Conservation (phyloP, 345 rosid genomes). For the Bruguiera gymnorhiza region DNA sequence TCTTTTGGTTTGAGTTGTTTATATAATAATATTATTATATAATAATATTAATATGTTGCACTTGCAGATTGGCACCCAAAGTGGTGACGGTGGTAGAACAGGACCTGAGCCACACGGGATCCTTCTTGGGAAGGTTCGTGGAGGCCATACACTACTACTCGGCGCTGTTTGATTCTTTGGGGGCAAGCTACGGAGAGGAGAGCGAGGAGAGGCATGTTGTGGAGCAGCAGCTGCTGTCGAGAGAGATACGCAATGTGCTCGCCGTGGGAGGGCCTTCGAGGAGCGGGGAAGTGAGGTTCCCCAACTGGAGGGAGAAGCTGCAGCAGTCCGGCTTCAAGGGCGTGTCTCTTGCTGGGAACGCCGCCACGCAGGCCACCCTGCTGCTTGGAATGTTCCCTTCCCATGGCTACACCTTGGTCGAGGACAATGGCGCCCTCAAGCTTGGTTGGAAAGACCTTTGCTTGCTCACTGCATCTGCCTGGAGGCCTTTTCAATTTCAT, state of each 20-base stretch:
- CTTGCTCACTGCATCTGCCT: constrained; percentile 95
- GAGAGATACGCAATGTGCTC: constrained; percentile 80
- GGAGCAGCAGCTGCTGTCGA: constrained; percentile 89
- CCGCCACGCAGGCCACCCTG: constrained; percentile 87
- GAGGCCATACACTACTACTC: constrained; percentile 99
- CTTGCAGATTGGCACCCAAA: constrained; percentile 78
- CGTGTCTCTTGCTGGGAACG: constrained; percentile 80
- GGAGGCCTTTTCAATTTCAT: constrained; percentile 58
- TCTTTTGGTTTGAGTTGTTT: neutral
- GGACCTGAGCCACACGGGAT: constrained; percentile 87
- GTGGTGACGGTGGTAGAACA: constrained; percentile 98
- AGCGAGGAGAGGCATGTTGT: constrained; percentile 97
- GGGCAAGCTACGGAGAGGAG: constrained; percentile 95
- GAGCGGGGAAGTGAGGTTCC: constrained; percentile 67
- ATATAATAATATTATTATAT: neutral
- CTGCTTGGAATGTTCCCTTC: constrained; percentile 92
- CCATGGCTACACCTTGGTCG: constrained; percentile 92
- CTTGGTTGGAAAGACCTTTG: constrained; percentile 99
- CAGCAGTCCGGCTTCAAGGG: constrained; percentile 81
- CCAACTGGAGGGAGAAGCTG: constrained; percentile 93
- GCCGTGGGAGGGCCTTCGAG: constrained; percentile 87
- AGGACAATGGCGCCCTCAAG: constrained; percentile 86
- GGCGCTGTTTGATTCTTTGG: constrained; percentile 84
- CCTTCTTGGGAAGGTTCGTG: constrained; percentile 89
- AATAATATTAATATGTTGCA: neutral